Base-by-base conservation (phyloP, 805 yeast species). In the Yamadazyma akitaensis region DNA sequence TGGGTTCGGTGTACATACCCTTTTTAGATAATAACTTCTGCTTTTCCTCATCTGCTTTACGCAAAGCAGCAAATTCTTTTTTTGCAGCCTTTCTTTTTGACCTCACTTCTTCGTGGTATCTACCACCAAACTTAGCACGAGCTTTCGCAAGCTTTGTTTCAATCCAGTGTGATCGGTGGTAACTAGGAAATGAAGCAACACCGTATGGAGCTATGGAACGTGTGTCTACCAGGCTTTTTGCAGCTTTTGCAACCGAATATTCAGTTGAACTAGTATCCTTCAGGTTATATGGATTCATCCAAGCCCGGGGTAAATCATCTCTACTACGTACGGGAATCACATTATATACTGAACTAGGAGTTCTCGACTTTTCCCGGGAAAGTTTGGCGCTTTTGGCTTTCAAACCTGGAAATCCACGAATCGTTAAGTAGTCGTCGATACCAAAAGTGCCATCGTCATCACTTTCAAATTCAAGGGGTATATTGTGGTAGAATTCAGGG, bases 401-500 rank as follows among this genome's bases (percentile, higher is more conserved):
- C 10, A 28, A 28, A 13, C 32, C n/a, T 28, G 32, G 32, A 13
- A 28, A 28, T 13, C 32, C 32, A 28, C 25, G 41, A 11, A 38
- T 11, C 18, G 41, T 38, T 31, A 38, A 21, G n/a, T 38, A 38
- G 19, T 38, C 33, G 25, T 38, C 41, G 11, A 38, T 26, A 14
- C 26, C 41, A 26, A 38, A 38, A 14, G 17, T 25, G n/a, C 25
- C 41, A 9, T 38, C 41, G 21, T 38, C 41, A 14, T 25, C 32
- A 21, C 41, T 38, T 14, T 38, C 41, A 2, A 38, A 26, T 14
- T 25, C 26, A 17, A 38, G 32, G n/a, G 41, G 25, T 12, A 26
- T 19, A 6, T 19, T n/a, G 3, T 26, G 33, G 37, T 16, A 33
- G 37, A 33, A 33, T 5, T 33, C 37, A 28, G 10, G n/a, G 9